These are phyloP conservation scores for Lithospermum erythrorhizon DNA, from an alignment of 257 asterid genomes.

Conservation along the genomic window DNA sequence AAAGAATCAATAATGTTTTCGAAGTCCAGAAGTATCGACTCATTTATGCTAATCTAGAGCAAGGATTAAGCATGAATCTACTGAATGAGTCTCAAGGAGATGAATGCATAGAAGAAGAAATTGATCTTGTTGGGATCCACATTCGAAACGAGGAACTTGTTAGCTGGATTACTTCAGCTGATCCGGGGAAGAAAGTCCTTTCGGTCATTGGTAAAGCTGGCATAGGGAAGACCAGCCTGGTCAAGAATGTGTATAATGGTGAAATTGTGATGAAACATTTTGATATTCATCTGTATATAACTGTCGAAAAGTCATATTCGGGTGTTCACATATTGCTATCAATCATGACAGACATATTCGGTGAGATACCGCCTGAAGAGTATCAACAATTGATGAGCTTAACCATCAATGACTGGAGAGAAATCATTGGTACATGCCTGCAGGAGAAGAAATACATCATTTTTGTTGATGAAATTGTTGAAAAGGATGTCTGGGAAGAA, in stretches of 20 bases:
- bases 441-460: slow-evolving; percentile 22
- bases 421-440: slow-evolving; percentile 13
- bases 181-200: neutral
- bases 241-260: slow-evolving; percentile 11
- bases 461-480: slow-evolving; percentile 39
- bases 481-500: slow-evolving; percentile 19
- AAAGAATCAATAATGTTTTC: too few species aligned
- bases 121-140: slow-evolving; percentile 15
- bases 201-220: slow-evolving; percentile 16
- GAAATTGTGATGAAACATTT: slow-evolving; percentile 9
- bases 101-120: too few species aligned
- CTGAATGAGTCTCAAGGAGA: too few species aligned
- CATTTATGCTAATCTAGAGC: too few species aligned
- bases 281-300: slow-evolving; percentile 19
- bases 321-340: slow-evolving; percentile 13
- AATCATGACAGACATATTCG: slow-evolving; percentile 16
- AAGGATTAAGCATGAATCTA: too few species aligned
- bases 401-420: slow-evolving; percentile 18
- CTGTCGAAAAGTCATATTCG: slow-evolving; percentile 10
- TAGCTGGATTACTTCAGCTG: neutral
- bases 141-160: neutral
- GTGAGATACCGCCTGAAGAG: slow-evolving; percentile 3
- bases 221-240: slow-evolving; percentile 16
- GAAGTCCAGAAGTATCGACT: too few species aligned
- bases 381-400: slow-evolving; percentile 10